Conservation (phyloP, 805 yeast species). For the Wilhelminamyces savonicus region DNA sequence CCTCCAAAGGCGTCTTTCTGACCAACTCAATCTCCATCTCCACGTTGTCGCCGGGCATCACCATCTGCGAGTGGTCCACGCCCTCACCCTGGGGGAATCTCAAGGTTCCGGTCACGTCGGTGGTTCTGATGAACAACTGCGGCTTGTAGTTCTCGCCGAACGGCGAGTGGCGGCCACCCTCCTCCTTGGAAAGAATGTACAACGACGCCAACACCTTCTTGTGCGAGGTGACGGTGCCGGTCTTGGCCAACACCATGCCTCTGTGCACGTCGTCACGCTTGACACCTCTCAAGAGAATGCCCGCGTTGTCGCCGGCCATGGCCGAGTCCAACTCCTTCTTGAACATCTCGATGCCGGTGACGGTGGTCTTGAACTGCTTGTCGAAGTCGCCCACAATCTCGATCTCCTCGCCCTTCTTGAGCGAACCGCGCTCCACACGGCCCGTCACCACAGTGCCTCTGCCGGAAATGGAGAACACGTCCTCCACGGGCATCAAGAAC, state of each 20-base stretch:
- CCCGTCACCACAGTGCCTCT: slow-evolving; percentile 99
- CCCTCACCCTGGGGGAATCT: slow-evolving; percentile 74
- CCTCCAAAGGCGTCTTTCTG: slow-evolving; percentile 90
- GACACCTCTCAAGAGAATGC: slow-evolving; percentile 94
- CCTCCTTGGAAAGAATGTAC: slow-evolving; percentile 90
- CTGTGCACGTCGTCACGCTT: slow-evolving; percentile 95
- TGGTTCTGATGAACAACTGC: slow-evolving; percentile 93
- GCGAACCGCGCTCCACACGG: slow-evolving; percentile 96
- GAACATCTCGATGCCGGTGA: slow-evolving; percentile 99
- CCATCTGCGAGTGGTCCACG: slow-evolving; percentile 82
- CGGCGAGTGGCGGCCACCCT: slow-evolving; percentile 99
- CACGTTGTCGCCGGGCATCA: slow-evolving; percentile 96
- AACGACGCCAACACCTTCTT: slow-evolving; percentile 89
- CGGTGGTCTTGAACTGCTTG: slow-evolving; percentile 85
- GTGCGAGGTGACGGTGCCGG: slow-evolving; percentile 88
- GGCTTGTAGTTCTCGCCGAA: slow-evolving; percentile 98
- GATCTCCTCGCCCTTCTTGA: slow-evolving; percentile 97
- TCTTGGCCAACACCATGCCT: slow-evolving; percentile 96
- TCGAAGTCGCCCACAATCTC: slow-evolving; percentile 93
- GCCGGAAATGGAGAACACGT: slow-evolving; percentile 96
- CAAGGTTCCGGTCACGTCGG: slow-evolving; percentile 87
- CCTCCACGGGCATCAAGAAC: slow-evolving; percentile 96
- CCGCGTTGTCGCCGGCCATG: slow-evolving; percentile 99
- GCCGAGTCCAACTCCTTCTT: slow-evolving; percentile 97
- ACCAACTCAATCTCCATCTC: slow-evolving; percentile 91